Evolutionary conservation across 2,329 filamentous ascomycete species (phyloP), one percentile per base, ranked within the genome.

Genomic region (Monilinia aucupariae): DNA sequence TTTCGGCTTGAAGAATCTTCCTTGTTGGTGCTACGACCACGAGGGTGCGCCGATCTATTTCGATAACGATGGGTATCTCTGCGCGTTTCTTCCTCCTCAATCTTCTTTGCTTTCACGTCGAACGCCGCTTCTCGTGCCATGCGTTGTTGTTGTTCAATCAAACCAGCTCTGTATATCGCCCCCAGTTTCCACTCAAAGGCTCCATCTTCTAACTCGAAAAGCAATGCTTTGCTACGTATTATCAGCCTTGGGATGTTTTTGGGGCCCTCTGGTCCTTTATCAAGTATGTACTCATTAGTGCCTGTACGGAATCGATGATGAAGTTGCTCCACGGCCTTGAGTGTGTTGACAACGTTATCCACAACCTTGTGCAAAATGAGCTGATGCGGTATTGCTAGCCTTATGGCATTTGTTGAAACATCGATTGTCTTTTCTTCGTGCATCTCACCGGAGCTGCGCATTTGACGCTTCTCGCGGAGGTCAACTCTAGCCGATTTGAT

Each of bases 161-260:
- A 81, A 0, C 96, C 94, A 52, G 91, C 85, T 39, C 93, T 87
- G 74, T 97, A 99, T 59, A 99, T 99, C 72, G 92, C 87, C 20
- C 92, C 91, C 12, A 99, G 80, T 74, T 97, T 97, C 90, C 92
- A 99, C 74, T 99, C 94, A 71, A 99, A 99, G 0, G 91, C 88
- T 56, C 94, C 93, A 74, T 99, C 94, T 76, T 99, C 94, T 43
- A 99, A 81, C 72, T 97, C 93, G 64, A 99, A 93, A 2, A 96
- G 78, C 30, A 99, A 80, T 6, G 89, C 90, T 70, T 90, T 89
- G 61, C 88, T 89, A 59, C 92, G 85, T 12, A 99, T 68, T 0
- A 92, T 93, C 27, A 99, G 80, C 72, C 90, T 93, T 1, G 94
- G 94, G 0, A 99, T 86, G 52, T 85, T 80, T 74, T 96, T 97